Percentiles rank a stretch among this genome's conserved stretches.
These are phyloP conservation scores for Pichia exigua DNA, from an alignment of 805 yeast species.

Conservation along the genomic window DNA sequence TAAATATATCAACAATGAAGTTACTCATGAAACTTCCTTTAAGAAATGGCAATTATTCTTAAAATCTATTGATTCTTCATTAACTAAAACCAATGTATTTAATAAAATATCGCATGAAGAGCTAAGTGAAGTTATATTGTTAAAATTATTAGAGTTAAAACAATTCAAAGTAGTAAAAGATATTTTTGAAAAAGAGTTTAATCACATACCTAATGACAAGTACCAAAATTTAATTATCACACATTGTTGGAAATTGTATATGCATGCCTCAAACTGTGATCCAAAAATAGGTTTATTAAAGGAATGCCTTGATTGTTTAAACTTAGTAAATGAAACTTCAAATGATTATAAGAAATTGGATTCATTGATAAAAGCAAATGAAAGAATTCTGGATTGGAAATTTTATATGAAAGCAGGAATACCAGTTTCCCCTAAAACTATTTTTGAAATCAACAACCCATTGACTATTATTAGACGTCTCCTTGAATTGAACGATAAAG, in stretches of 20 bases:
- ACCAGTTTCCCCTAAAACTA: conserved; percentile 24
- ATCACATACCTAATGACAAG: conserved; percentile 12
- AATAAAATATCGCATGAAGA: conserved; percentile 15
- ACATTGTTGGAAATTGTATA: conserved; percentile 23
- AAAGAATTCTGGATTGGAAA: conserved; percentile 22
- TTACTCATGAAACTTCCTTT: conserved; percentile 10
- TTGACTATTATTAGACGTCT: conserved; percentile 19
- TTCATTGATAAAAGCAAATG: conserved; percentile 18
- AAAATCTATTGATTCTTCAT: conserved; percentile 24
- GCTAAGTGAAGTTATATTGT: conserved; percentile 18
- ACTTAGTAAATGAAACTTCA: conserved; percentile 9
- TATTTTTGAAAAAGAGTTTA: conserved; percentile 15
- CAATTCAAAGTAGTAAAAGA: conserved; percentile 14
- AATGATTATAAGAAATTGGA: conserved; percentile 6
- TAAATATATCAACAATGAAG: conserved; percentile 23
- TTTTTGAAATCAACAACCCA: conserved; percentile 21
- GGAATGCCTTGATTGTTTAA: conserved; percentile 16
- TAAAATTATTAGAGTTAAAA: conserved; percentile 17
- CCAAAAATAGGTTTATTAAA: conserved; percentile 22
- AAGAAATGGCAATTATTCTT: conserved; percentile 22
- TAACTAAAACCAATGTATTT: conserved; percentile 21
- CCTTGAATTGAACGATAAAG: conserved; percentile 47
- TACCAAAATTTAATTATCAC: conserved; percentile 10
- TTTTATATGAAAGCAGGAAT: conserved; percentile 23
- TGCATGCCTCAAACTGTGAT: conserved; percentile 25